These are phyloP conservation scores for Huntiella omanensis DNA, from an alignment of 2,329 filamentous ascomycete species.

Conservation along the genomic window DNA sequence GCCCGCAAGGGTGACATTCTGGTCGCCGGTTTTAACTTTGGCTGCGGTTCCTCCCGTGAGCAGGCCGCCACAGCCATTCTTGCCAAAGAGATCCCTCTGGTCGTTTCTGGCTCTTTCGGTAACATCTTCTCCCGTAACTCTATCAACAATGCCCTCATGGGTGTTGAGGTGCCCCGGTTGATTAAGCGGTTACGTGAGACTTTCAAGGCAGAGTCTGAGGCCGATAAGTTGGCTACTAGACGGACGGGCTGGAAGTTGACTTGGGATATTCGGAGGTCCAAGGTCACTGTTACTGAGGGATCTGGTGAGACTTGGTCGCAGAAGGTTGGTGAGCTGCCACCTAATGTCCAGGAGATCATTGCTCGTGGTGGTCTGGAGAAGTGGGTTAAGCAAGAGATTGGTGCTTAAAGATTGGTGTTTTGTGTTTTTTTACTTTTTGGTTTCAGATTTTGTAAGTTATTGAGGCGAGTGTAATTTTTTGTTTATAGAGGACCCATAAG, in stretches of 20 bases:
- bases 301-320: constrained; percentile 54
- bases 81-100: constrained; percentile 60
- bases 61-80: constrained; percentile 78
- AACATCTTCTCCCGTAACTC: constrained; percentile 68
- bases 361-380: constrained; percentile 59
- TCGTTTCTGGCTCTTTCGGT: constrained; percentile 62
- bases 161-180: constrained; percentile 49
- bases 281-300: constrained; percentile 53
- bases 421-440: neutral
- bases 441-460: neutral
- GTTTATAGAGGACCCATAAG: neutral
- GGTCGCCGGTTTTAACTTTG: constrained; percentile 77
- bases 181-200: constrained; percentile 43
- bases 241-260: constrained; percentile 67
- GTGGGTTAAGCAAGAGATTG: constrained; percentile 60
- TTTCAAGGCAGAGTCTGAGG: constrained; percentile 4
- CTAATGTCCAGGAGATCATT: constrained; percentile 76
- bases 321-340: constrained; percentile 65
- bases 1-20: constrained; percentile 59
- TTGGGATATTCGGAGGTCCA: constrained; percentile 62
- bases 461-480: neutral
- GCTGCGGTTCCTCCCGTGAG: constrained; percentile 62
- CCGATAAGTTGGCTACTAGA: constrained; percentile 39
- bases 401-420: constrained; percentile 1
- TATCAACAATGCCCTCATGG: constrained; percentile 64